Evolutionary conservation across 75 land plant genomes (phyloP), one percentile per base, ranked within the genome.

Genomic region (Pinus tabuliformis): DNA sequence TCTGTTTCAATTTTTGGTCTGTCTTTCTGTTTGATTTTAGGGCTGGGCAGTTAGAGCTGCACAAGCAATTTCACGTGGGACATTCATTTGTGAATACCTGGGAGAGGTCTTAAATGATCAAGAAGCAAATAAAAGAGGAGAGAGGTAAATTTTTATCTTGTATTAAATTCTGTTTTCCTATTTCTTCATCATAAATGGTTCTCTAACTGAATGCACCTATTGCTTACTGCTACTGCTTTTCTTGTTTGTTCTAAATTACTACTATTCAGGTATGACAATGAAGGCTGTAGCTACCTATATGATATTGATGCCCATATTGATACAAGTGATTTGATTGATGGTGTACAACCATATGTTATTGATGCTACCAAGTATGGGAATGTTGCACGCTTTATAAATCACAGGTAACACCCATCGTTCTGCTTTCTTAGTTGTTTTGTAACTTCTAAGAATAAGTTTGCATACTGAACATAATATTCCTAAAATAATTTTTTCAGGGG

Each of bases 41-140:
- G 99, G 98, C 22, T 97, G 99, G 99, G 98, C 89, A 52, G 94
- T 97, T n/a, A 85, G 99, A 76, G 89, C 99, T 54, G 91, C 84
- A 39, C 84, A 97, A 79, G 57, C 80, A 73, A 97, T 97, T 37
- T 36, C 86, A 22, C 93, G 98, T 73, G 99, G 99, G n/a, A 86
- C 92, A 20, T 97, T 97, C 85, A 83, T 97, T 22, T 97, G 99
- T 80, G 99, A 97, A 77, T 95, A 89, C 77, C 73, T 95, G 70
- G 99, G 99, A 21, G 99, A 97, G 82, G 91, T 97, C 59, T 76
- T 95, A 62, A 81, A 85, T 77, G 91, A 97, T 76, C 78, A 75
- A 16, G 96, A 97, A 75, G 94, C 93, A 75, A 87, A 88, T 60
- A 79, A 81, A 80, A 84, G 96, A 56, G 86, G 89, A 24, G 80